These are phyloP conservation scores for Chrysosporium queenslandicum DNA, from an alignment of 2,329 filamentous ascomycete species.

Conservation along the genomic window DNA sequence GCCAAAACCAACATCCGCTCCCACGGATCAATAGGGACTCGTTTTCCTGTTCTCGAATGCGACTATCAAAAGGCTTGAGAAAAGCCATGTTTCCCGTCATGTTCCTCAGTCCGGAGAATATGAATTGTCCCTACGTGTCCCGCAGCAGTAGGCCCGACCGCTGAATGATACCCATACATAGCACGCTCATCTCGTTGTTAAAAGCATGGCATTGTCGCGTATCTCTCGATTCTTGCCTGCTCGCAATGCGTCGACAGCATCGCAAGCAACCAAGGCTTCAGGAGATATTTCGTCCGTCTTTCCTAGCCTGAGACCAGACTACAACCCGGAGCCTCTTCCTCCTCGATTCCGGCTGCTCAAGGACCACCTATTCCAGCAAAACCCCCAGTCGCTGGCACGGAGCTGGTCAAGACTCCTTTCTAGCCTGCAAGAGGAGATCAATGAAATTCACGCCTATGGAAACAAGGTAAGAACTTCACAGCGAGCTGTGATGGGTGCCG, in stretches of 20 bases:
- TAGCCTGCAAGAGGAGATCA: constrained; percentile 33
- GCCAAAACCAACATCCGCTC: background rate
- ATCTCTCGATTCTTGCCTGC: background rate
- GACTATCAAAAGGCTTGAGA: too few species aligned
- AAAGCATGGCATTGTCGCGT: background rate
- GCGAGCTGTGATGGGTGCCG: background rate
- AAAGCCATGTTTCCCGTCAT: too few species aligned
- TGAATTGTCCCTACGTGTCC: background rate
- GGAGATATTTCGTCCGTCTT: constrained; percentile 43
- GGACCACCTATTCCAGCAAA: constrained; percentile 28
- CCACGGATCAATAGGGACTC: background rate
- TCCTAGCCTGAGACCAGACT: constrained; percentile 36
- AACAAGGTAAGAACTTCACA: constrained; percentile 28
- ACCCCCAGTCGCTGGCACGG: constrained; percentile 31
- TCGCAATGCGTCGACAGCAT: constrained; percentile 13
- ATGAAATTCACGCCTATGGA: constrained; percentile 33
- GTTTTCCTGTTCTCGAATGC: background rate
- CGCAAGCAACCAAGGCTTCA: constrained; percentile 34
- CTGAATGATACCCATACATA: too few species aligned
- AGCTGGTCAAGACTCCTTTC: constrained; percentile 37
- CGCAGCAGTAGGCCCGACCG: too few species aligned
- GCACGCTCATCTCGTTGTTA: background rate
- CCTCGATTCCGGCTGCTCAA: constrained; percentile 37
- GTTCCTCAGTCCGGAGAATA: too few species aligned
- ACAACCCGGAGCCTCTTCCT: constrained; percentile 34